A percentile compares a stretch with the other conserved stretches of the same genome.
Conservation (phyloP, 2,329 filamentous ascomycete species). For the Mycosphaerella sp. region DNA sequence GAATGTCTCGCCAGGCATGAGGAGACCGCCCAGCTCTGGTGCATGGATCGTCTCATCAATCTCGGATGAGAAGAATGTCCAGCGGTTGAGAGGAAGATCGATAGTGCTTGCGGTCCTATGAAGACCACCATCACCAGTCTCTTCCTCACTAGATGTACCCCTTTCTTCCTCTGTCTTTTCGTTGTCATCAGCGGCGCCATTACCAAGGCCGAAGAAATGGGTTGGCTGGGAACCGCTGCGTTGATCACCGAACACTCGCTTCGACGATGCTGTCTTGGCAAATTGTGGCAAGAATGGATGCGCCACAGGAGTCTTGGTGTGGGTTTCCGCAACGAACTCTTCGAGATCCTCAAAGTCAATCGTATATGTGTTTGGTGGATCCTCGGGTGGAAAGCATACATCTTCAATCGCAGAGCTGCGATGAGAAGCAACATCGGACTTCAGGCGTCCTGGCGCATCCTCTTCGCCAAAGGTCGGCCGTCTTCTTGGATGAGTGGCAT, state of each 20-base stretch:
- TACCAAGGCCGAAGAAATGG: conserved; percentile 23
- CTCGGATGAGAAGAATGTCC: conserved; percentile 95
- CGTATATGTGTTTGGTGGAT: conserved; percentile 72
- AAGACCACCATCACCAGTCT: conserved; percentile 19
- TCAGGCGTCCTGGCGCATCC: conserved; percentile 50
- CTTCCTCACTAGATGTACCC: conserved; percentile 34
- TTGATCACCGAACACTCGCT: conserved; percentile 57
- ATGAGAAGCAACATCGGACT: conserved; percentile 54
- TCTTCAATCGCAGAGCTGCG: conserved; percentile 75
- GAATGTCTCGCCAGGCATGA: conserved; percentile 84
- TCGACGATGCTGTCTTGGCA: conserved; percentile 20
- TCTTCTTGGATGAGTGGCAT: conserved; percentile 51
- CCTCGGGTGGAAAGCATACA: conserved; percentile 79
- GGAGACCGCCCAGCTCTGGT: conserved; percentile 75
- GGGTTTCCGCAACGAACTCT: conserved; percentile 67
- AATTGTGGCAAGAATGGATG: conserved; percentile 36
- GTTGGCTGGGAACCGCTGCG: conserved; percentile 34
- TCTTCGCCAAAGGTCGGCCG: conserved; percentile 55
- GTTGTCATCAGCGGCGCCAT: conserved; percentile 12
- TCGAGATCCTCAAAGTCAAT: conserved; percentile 91
- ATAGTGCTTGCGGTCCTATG: conserved; percentile 21
- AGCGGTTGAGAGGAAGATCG: conserved; percentile 57
- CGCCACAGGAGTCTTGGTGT: conserved; percentile 42
- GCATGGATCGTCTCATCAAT: conserved; percentile 91
- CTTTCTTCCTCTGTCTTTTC: conserved; percentile 44